A percentile compares a stretch with the other conserved stretches of the same genome.
Conservation (phyloP, 2,329 filamentous ascomycete species). For the Monilinia fructicola region DNA sequence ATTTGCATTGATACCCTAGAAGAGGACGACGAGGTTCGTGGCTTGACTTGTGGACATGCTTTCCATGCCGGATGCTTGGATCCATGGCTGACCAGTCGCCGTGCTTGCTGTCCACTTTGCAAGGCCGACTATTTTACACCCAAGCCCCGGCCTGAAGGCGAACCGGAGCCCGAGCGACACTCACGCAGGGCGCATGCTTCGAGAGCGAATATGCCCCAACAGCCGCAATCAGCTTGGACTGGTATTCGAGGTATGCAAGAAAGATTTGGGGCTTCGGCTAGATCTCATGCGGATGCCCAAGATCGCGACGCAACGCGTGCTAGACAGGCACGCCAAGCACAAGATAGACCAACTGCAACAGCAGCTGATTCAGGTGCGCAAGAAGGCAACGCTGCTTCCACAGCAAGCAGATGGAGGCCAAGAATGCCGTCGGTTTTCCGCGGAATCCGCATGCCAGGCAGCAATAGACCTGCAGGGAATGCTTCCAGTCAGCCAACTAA, state of each 20-base stretch:
- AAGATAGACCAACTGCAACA: conserved; percentile 2
- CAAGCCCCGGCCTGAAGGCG: conserved; percentile 67
- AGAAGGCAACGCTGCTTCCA: conserved; percentile 20
- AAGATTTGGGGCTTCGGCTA: conserved; percentile 29
- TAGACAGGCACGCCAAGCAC: conserved; percentile 19
- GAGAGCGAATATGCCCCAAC: conserved; percentile 35
- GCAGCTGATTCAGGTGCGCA: conserved; percentile 18
- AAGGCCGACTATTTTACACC: conserved; percentile 97
- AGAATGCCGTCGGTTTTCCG: conserved; percentile 35
- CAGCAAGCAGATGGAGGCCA: conserved; percentile 33
- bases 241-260: conserved; percentile 35
- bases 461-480: conserved; percentile 27
- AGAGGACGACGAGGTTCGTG: conserved; percentile 92
- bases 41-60: conserved; percentile 92
- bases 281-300: conserved; percentile 5
- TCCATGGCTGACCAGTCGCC: conserved; percentile 90
- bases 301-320: conserved; percentile 3
- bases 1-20: conserved; percentile 95
- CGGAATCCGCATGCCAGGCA: conserved; percentile 31
- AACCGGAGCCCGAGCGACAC: conserved; percentile 36
- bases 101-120: conserved; percentile 94
- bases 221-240: conserved; percentile 36
- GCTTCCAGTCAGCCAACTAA: conserved; percentile 20
- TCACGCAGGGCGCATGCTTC: conserved; percentile 28
- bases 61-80: conserved; percentile 97